phyloP scores from a whole-genome alignment of 177 flowering plant genomes.

The Vitis hybrid region DNA sequence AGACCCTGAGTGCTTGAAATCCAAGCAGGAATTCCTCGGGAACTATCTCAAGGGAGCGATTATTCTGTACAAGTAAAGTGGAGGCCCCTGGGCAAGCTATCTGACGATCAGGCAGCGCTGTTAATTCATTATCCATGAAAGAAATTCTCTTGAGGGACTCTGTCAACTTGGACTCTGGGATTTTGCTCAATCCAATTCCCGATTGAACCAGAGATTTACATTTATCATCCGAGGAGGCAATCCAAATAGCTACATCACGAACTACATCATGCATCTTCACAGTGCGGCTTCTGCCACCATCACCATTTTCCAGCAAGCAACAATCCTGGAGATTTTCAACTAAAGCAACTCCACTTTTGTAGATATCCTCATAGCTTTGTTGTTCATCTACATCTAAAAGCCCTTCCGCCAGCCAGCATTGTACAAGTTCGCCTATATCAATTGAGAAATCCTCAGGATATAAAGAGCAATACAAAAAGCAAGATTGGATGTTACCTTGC shows the following conservation, averaged over 20 bases:
- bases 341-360: slow-evolving; percentile 2
- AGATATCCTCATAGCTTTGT: slow-evolving; percentile 8
- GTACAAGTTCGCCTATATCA: slow-evolving; percentile 13
- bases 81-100: slow-evolving; percentile 9
- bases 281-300: neutral
- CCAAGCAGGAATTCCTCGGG: slow-evolving; percentile 10
- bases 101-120: neutral
- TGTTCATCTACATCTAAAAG: slow-evolving; percentile 12
- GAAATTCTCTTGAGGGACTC: slow-evolving; percentile 10
- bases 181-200: slow-evolving; percentile 11
- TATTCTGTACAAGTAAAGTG: slow-evolving; percentile 10
- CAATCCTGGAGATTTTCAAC: slow-evolving; percentile 13
- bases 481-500: slow-evolving; percentile 10
- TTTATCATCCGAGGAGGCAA: neutral
- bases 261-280: slow-evolving; percentile 22
- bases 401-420: slow-evolving; percentile 22
- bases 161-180: neutral
- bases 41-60: slow-evolving; percentile 1
- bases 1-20: slow-evolving; percentile 10
- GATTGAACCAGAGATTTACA: slow-evolving; percentile 10
- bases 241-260: slow-evolving; percentile 19
- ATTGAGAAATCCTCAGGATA: slow-evolving; percentile 22
- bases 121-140: slow-evolving; percentile 14
- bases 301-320: slow-evolving; percentile 22
- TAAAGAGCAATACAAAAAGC: slow-evolving; percentile 23